These are phyloP conservation scores for Akebia trifoliata DNA, from an alignment of 164 flowering plant genomes.

Conservation along the genomic window DNA sequence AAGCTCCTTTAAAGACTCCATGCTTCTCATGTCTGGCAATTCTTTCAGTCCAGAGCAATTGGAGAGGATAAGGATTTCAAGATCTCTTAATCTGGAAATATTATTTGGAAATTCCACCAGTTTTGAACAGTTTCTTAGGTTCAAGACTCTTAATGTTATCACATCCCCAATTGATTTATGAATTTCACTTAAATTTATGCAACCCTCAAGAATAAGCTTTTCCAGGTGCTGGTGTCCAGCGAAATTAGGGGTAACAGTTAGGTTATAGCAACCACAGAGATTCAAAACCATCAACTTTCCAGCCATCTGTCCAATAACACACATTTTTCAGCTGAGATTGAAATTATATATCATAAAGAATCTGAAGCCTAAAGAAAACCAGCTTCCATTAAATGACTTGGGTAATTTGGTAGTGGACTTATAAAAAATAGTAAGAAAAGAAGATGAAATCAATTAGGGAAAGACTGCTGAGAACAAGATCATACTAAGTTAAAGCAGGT, in stretches of 20 bases:
- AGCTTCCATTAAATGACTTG: too few species aligned
- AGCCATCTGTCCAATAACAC: slow-evolving; percentile 24
- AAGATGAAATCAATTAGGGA: too few species aligned
- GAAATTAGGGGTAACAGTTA: slow-evolving; percentile 39
- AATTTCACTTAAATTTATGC: slow-evolving; percentile 21
- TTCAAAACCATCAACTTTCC: slow-evolving; percentile 36
- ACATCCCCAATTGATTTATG: slow-evolving; percentile 34
- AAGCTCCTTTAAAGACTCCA: slow-evolving; percentile 37
- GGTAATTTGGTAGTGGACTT: too few species aligned
- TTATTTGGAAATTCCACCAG: slow-evolving; percentile 37
- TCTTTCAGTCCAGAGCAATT: slow-evolving; percentile 31
- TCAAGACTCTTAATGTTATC: slow-evolving; percentile 25
- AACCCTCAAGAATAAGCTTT: slow-evolving; percentile 32
- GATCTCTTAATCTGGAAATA: slow-evolving; percentile 39
- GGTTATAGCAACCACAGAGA: slow-evolving; percentile 25
- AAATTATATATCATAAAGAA: neutral
- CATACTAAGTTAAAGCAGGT: too few species aligned
- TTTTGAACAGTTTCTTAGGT: slow-evolving; percentile 30
- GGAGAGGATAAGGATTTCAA: slow-evolving; percentile 36
- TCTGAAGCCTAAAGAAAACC: too few species aligned
- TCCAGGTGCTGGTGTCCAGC: slow-evolving; percentile 24
- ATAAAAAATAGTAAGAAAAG: too few species aligned
- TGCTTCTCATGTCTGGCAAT: slow-evolving; percentile 31
- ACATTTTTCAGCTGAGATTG: neutral
- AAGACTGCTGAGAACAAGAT: too few species aligned